Base-by-base conservation (phyloP, 306 rosid genomes). In the Castanea sativa region DNA sequence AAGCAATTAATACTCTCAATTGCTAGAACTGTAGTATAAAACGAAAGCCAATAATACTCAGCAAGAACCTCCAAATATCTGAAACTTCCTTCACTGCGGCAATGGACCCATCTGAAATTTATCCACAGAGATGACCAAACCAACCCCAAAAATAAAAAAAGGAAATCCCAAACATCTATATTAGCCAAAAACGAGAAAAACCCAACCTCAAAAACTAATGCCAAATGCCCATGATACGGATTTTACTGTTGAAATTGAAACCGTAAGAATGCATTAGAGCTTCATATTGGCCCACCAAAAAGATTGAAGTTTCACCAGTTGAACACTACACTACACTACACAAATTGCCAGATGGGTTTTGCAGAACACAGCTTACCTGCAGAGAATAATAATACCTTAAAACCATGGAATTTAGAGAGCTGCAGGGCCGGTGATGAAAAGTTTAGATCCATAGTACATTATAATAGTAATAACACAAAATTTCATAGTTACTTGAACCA, bases 401-500 rank as follows among this genome's bases (percentile, higher is more conserved):
- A 78, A 60, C 80, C 90, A 83, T 87, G 84, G 87, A 89, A 85
- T 86, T 88, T 86, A 82, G 91, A 81, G 88, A 86, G 71, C 72
- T 64, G 85, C 92, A 85, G 92, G 79, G 76, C 41, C 71, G 76
- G 76, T 60, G 79, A 74, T 80, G 88, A 75, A 71, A 75, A 72
- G 69, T 86, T 84, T 81, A 88, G 97, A 93, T 91, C 91, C 84
- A 78, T 55, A 74, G 79, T 51, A 74, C 81, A 81, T 78, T 84
- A 88, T 35, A 88, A 76, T 81, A 38, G 45, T 38, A 80, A 35
- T 69, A 76, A 76, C 57, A 63, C 69, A 65, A 45, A 69, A 60
- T 80, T 70, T 63, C 82, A 80, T 83, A 87, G 79, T 86, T 77
- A 73, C 60, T 59, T 27, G 87, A 75, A 49, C 73, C 87, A 10